These are phyloP conservation scores for Pyrus pyrifolia DNA, from an alignment of 306 rosid genomes.

Conservation along the genomic window DNA sequence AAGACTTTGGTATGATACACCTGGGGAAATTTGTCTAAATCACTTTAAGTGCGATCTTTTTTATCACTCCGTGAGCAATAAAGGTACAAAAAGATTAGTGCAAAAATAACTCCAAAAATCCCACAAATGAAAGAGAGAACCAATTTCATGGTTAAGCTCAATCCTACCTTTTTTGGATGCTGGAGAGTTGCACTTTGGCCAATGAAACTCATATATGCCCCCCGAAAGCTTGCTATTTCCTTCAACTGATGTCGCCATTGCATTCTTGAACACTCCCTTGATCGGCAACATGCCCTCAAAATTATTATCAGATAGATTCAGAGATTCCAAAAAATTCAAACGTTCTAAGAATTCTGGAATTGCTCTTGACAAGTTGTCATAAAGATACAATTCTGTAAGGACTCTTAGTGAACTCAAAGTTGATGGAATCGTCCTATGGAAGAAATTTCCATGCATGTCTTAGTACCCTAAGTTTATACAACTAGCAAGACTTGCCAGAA, in stretches of 20 bases:
- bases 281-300: not conserved
- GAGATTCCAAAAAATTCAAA: accelerated
- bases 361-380: not conserved
- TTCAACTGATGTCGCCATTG: not conserved
- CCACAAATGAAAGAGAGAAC: not conserved
- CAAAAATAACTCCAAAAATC: not conserved
- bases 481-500: too few relatives aligned
- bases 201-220: not conserved
- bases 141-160: not conserved
- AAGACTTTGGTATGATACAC: not conserved
- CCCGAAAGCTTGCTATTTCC: not conserved
- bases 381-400: not conserved
- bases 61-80: not conserved
- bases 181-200: not conserved
- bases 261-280: not conserved
- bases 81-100: not conserved
- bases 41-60: not conserved
- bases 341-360: not conserved
- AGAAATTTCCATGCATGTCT: too few relatives aligned
- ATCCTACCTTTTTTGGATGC: not conserved
- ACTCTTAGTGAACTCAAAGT: too few relatives aligned
- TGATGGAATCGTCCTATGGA: too few relatives aligned
- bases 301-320: not conserved
- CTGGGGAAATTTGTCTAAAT: not conserved
- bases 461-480: too few relatives aligned